A percentile compares a stretch with the other conserved stretches of the same genome.
phyloP scores from a whole-genome alignment of 768 basidiomycete genomes.

The Boletus reticuloceps region DNA sequence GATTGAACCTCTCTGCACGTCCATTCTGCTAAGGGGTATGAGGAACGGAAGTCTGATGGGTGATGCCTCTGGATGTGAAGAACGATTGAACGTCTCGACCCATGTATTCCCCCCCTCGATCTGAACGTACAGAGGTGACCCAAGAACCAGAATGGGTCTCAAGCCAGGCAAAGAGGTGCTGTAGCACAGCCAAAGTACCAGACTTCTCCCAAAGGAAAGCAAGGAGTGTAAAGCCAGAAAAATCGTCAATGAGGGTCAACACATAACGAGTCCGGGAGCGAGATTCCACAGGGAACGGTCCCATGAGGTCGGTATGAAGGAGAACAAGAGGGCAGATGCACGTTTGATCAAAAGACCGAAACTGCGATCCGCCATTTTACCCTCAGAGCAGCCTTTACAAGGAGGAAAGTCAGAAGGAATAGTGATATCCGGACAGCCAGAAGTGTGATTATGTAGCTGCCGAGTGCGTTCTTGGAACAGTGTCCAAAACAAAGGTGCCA shows the following conservation, averaged over 20 bases:
- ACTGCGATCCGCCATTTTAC: background rate
- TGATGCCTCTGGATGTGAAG: background rate
- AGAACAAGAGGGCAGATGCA: background rate
- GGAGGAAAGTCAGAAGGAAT: no score
- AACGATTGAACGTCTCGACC: background rate
- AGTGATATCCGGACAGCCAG: rapidly evolving
- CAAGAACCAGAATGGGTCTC: background rate
- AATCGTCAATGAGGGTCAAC: background rate
- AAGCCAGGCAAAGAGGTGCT: rapidly evolving
- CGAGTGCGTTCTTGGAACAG: background rate
- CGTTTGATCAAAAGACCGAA: background rate
- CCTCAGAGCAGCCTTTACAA: no score
- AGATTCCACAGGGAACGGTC: background rate
- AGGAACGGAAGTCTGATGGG: background rate
- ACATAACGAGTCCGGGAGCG: rapidly evolving
- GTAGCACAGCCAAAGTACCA: background rate
- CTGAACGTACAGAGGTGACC: background rate
- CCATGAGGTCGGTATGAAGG: background rate
- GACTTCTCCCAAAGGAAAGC: background rate
- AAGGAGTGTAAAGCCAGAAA: background rate
- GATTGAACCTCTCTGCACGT: background rate
- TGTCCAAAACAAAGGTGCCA: background rate
- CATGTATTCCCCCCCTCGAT: background rate
- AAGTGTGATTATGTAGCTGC: background rate
- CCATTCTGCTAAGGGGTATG: background rate